A percentile compares a stretch with the other conserved stretches of the same genome.
These are phyloP conservation scores for Pseudogymnoascus verrucosus DNA, from an alignment of 2,329 filamentous ascomycete genomes.

Conservation along the genomic window DNA sequence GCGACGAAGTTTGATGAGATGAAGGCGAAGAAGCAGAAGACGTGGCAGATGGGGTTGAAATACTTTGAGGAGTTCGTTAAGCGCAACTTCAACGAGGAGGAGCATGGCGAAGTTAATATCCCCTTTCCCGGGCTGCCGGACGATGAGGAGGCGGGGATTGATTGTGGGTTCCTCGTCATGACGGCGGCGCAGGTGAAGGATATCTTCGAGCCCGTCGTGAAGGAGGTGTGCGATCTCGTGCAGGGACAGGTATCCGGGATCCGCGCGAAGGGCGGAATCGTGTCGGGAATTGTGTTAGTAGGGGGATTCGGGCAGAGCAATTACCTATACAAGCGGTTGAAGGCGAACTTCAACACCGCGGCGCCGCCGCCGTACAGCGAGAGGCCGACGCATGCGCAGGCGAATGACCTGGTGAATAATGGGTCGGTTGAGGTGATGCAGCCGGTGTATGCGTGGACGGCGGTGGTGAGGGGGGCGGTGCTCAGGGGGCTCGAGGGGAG, in stretches of 20 bases:
- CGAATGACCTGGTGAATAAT: slow-evolving; percentile 37
- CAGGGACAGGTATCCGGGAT: slow-evolving; percentile 59
- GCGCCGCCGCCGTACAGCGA: slow-evolving; percentile 55
- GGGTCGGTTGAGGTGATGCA: slow-evolving; percentile 71
- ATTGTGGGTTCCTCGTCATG: slow-evolving; percentile 70
- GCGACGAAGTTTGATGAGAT: slow-evolving; percentile 62
- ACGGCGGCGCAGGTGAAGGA: slow-evolving; percentile 60
- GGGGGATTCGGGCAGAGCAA: slow-evolving; percentile 76
- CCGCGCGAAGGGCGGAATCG: slow-evolving; percentile 51
- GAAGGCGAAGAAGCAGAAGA: slow-evolving; percentile 69
- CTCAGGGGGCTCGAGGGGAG: slow-evolving; percentile 67
- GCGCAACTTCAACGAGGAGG: slow-evolving; percentile 72
- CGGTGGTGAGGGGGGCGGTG: slow-evolving; percentile 70
- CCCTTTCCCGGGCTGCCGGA: slow-evolving; percentile 72
- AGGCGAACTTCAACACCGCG: slow-evolving; percentile 53
- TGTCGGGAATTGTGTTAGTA: slow-evolving; percentile 70
- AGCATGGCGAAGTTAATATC: slow-evolving; percentile 68
- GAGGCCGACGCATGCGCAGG: slow-evolving; percentile 56
- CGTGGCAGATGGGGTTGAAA: slow-evolving; percentile 68
- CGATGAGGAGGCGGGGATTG: slow-evolving; percentile 65
- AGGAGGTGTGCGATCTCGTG: slow-evolving; percentile 60
- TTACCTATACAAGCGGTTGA: slow-evolving; percentile 65
- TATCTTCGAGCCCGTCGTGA: slow-evolving; percentile 68
- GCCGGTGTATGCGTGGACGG: slow-evolving; percentile 74
- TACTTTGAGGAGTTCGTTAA: slow-evolving; percentile 85